Conservation (phyloP, 2,329 filamentous ascomycete species). For the Lecanosticta acicola region DNA sequence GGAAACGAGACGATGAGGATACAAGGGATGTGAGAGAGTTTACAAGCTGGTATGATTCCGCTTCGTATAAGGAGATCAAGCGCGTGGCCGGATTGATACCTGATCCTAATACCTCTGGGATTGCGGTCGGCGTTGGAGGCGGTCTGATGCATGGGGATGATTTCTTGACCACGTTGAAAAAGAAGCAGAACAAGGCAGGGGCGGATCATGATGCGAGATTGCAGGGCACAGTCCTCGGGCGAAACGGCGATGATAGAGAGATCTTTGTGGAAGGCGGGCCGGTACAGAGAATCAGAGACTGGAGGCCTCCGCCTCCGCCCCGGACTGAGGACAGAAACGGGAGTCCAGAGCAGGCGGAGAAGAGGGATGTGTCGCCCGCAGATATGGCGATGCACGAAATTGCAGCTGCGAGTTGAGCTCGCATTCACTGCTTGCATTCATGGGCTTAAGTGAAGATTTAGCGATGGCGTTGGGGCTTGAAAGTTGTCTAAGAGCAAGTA, state of each 20-base stretch:
- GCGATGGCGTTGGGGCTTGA: slow-evolving; percentile 6
- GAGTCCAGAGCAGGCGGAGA: not conserved
- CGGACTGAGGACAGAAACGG: not conserved
- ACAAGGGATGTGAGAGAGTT: slow-evolving; percentile 71
- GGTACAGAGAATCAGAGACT: slow-evolving; percentile 61
- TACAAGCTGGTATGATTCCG: slow-evolving; percentile 69
- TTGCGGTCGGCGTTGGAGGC: slow-evolving; percentile 37
- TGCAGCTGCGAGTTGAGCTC: slow-evolving; percentile 1
- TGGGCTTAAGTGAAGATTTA: not conserved
- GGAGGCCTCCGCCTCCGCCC: slow-evolving; percentile 44
- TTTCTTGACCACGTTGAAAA: slow-evolving; percentile 62
- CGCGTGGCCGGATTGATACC: slow-evolving; percentile 64
- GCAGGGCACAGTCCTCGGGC: slow-evolving; percentile 76
- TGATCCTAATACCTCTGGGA: slow-evolving; percentile 46
- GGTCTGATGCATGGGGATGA: slow-evolving; percentile 41
- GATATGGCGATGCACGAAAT: slow-evolving; percentile 3
- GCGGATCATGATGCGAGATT: slow-evolving; percentile 69
- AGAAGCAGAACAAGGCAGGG: slow-evolving; percentile 77
- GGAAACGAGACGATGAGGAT: slow-evolving; percentile 61
- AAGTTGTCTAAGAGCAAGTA: too few relatives aligned
- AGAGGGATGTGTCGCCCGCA: not conserved
- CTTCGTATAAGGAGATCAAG: slow-evolving; percentile 71
- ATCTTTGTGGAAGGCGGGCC: slow-evolving; percentile 74
- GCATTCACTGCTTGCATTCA: not conserved
- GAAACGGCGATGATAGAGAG: slow-evolving; percentile 62